These are phyloP conservation scores for Metschnikowia kunwiensis DNA, from an alignment of 805 yeast species.

Conservation along the genomic window DNA sequence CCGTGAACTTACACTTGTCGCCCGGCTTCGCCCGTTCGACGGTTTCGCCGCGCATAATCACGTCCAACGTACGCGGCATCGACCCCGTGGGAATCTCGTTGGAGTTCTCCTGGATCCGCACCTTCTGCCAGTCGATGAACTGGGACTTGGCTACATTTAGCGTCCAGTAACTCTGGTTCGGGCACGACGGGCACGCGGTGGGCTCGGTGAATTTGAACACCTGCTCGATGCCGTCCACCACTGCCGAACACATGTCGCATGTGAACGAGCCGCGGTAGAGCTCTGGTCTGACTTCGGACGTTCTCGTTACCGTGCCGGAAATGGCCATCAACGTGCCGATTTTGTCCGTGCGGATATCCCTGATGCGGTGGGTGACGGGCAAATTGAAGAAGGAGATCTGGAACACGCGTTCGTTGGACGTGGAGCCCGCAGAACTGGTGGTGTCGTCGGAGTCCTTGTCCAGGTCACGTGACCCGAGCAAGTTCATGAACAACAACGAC, in stretches of 20 bases:
- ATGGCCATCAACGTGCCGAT: conserved; percentile 82
- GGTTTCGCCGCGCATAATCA: conserved; percentile 86
- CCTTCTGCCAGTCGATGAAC: conserved; percentile 95
- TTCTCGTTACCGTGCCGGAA: conserved; percentile 93
- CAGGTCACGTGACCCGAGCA: conserved; percentile 42
- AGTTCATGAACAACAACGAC: conserved; percentile 44
- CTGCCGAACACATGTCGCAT: conserved; percentile 83
- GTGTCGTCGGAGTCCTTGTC: conserved; percentile 30
- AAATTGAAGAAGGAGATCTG: conserved; percentile 87
- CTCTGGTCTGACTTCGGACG: conserved; percentile 96
- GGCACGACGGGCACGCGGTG: conserved; percentile 85
- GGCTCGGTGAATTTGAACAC: conserved; percentile 93
- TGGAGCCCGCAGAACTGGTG: conserved; percentile 42
- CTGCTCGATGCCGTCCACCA: conserved; percentile 88
- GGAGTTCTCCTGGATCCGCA: conserved; percentile 93
- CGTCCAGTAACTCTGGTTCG: conserved; percentile 82
- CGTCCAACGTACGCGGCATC: conserved; percentile 96
- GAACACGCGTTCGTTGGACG: conserved; percentile 67
- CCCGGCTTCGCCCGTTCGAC: conserved; percentile 98
- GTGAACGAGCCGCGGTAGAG: conserved; percentile 80
- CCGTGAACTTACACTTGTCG: conserved; percentile 89
- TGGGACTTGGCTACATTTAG: conserved; percentile 78
- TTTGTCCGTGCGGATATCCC: conserved; percentile 86
- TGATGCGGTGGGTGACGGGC: conserved; percentile 76
- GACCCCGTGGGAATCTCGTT: conserved; percentile 97